Evolutionary conservation across 176 grass and related monocot genomes (phyloP).

Genomic region (Carex pumila): DNA sequence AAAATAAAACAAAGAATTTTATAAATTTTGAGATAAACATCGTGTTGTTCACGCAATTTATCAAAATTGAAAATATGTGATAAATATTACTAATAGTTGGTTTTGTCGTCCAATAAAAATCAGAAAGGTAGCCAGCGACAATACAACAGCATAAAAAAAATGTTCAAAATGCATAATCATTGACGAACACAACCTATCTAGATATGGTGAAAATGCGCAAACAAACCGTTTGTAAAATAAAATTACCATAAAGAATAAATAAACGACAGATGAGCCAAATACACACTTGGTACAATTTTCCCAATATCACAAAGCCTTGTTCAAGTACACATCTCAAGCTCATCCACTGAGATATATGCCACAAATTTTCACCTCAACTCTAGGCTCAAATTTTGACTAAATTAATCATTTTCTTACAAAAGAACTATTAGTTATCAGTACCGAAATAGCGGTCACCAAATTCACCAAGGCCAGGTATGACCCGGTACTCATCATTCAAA

Average conservation of each 20-base stretch:
- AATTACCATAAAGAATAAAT: background rate
- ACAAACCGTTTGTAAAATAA: background rate
- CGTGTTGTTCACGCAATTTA: too few relatives aligned
- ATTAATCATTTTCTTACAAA: background rate
- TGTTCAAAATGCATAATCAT: background rate
- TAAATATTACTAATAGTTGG: background rate
- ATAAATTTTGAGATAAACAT: too few relatives aligned
- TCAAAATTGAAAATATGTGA: too few relatives aligned
- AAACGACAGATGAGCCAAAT: background rate
- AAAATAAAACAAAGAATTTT: too few relatives aligned
- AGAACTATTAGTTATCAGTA: constrained; percentile 58
- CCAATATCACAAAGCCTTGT: background rate
- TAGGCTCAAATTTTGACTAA: background rate
- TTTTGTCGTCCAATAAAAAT: background rate
- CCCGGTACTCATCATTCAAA: constrained; percentile 73
- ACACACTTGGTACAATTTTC: background rate
- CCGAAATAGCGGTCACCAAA: constrained; percentile 96
- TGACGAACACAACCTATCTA: background rate
- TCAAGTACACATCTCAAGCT: background rate
- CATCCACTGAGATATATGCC: background rate
- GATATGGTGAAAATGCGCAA: background rate
- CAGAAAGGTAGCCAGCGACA: background rate
- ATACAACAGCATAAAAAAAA: background rate
- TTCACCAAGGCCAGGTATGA: constrained; percentile 89
- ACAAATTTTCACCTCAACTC: background rate